Evolutionary conservation across 2,329 filamentous ascomycete species (phyloP).

Genomic region (Paraphaeosphaeria sporulosa): DNA sequence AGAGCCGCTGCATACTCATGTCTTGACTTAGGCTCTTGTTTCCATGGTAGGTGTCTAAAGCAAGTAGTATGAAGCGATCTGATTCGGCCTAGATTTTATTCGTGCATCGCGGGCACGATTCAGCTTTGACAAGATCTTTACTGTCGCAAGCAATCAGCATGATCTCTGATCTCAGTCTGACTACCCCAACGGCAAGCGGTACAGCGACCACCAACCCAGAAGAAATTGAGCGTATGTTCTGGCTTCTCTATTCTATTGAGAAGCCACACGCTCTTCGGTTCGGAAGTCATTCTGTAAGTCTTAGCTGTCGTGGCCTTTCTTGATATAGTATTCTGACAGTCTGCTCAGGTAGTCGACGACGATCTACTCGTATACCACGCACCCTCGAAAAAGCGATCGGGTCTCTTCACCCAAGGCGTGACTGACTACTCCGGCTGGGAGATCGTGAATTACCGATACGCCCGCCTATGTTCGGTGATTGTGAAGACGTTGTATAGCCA

Average conservation of each 20-base stretch:
- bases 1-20: not conserved
- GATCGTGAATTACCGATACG: not conserved
- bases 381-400: not conserved
- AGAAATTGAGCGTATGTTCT: not conserved
- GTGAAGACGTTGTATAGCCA: not conserved
- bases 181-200: not conserved
- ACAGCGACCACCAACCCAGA: not conserved
- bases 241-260: constrained; percentile 1
- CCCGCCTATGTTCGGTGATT: not conserved
- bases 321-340: not conserved
- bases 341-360: not conserved
- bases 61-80: not conserved
- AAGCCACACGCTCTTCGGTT: not conserved
- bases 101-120: not conserved
- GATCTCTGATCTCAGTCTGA: constrained; percentile 1
- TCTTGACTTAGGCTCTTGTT: not conserved
- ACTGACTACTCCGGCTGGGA: constrained; percentile 1
- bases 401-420: not conserved
- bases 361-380: not conserved
- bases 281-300: not conserved
- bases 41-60: not conserved
- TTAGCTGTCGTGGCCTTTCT: not conserved
- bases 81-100: not conserved
- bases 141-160: not conserved
- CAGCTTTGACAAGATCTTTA: not conserved